Base-by-base conservation (phyloP, 352 stramenopile genomes). In the Globisporangium takayamanum region DNA sequence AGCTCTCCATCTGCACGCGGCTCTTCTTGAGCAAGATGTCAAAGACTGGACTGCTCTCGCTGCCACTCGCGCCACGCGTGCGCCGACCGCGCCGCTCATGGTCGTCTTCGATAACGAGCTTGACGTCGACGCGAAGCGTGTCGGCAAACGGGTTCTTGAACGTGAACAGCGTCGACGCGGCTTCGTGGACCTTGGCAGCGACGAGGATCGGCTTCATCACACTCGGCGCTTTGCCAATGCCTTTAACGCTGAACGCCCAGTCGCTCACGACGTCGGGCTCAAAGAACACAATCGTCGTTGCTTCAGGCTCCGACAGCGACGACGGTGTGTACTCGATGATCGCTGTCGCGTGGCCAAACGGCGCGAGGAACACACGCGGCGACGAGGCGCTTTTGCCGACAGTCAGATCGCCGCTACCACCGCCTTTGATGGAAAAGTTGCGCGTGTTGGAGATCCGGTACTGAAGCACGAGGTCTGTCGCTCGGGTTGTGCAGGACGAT, bases 111-210 rank as follows among this genome's bases (percentile, higher is more conserved):
- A 78, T 10, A 0, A 63, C 53, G 2, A 97, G 70, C 50, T 81
- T 80, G 2, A 98, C 73, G 20, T 95, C 85, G 0, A 98, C 73
- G 1, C 78, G 60, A 16, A 98, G 63, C 0, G 76, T 64, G 22
- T 90, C 76, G 0, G 79, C 76, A 30, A 98, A 98, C 7, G 94
- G 93, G 59, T 98, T 98, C 51, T 92, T 87, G 62, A 98, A 98
- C 0, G 80, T 78, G 50, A 98, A 96, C 30, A 95, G 78, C 39
- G 84, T 89, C 18, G 78, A 95, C 1, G 80, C 74, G 11, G 80
- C 87, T 61, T 95, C 86, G 41, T 82, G 74, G 0, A 98, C 85
- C 30, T 80, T 84, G 0, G 86, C 77, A 16, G 74, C 66, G 5
- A 92, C 70, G 2, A 74, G 66, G 26, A 89, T 83, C 7, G 78